Base-by-base conservation (phyloP, 306 rosid genomes). In the Glycyrrhiza uralensis region DNA sequence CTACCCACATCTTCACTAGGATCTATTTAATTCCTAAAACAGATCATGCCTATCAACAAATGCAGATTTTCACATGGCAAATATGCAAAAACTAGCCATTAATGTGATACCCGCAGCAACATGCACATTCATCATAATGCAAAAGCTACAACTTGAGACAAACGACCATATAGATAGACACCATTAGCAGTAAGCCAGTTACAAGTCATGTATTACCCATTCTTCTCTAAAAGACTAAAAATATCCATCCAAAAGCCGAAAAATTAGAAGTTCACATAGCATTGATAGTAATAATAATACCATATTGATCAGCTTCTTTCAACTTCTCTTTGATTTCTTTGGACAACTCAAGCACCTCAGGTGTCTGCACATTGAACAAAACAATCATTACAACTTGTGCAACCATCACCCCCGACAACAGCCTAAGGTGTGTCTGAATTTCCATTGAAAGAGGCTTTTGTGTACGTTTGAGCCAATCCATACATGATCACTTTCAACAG, bases 231-330 rank as follows among this genome's bases (percentile, higher is more conserved):
- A 32, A 57, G 26, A 20, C 3, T 32, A 10, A 39, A 10, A 12
- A 45, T 5, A 38, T 38, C 45, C 2, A 38, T 38, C 45, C 2
- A 12, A 2, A 38, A 38, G n/a, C 2, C 18, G 20, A 60, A 18
- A 19, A 19, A n/a, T n/a, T 47, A 36, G 0, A 36, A 12, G 19
- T 38, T 19, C 7, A 22, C 52, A 13, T 7, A 22, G 9, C 13
- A 39, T n/a, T 7, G 36, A 63, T 6, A 66, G 70, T 38, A 29
- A 66, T 20, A 47, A 66, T 11, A 60, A 61, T 89, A 95, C 99
- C 99, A 55, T 72, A 80, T 85, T 83, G 90, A 85, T 95, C 97
- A 42, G 82, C 97, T 82, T 91, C 99, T 78, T 95, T 92, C 77
- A 95, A 78, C 80, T 88, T 95, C 77, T 89, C 92, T 70, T 88